phyloP scores from a whole-genome alignment of 2,329 filamentous ascomycete genomes.

The Scedosporium boydii region DNA sequence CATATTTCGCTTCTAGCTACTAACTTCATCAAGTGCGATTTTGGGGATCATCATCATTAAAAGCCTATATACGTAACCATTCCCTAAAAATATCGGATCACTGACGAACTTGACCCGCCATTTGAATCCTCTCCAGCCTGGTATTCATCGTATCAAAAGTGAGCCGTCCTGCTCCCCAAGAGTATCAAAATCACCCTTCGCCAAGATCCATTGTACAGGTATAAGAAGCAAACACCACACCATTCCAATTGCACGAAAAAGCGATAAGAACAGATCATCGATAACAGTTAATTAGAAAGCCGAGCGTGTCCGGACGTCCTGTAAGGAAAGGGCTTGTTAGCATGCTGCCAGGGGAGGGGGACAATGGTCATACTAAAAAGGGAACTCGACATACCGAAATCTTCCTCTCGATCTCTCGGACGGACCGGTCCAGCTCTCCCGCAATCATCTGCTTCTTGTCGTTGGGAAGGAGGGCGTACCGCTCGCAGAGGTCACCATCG shows the following conservation, averaged over 20 bases:
- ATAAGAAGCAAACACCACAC: neutral
- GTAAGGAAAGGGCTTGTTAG: neutral
- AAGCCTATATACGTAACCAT: neutral
- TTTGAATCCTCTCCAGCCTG: neutral
- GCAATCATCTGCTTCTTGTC: conserved; percentile 96
- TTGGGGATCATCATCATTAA: neutral
- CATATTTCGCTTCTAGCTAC: too few species aligned
- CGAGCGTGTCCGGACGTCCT: conserved; percentile 50
- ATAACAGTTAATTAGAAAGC: conserved; percentile 35
- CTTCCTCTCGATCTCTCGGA: conserved; percentile 91
- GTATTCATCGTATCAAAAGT: neutral
- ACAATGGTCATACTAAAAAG: neutral
- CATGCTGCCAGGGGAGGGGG: neutral
- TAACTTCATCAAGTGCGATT: neutral
- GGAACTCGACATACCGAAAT: conserved; percentile 51
- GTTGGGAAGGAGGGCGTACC: conserved; percentile 71
- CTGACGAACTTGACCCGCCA: neutral
- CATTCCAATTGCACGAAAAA: neutral
- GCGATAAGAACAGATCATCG: neutral
- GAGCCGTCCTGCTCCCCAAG: neutral
- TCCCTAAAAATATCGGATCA: neutral
- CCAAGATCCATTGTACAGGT: neutral
- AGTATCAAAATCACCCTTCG: neutral
- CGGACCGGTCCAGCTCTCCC: conserved; percentile 79
- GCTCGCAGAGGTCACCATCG: conserved; percentile 92